Evolutionary conservation across 2,329 filamentous ascomycete species (phyloP).

Genomic region (Cordyceps tenuipes): DNA sequence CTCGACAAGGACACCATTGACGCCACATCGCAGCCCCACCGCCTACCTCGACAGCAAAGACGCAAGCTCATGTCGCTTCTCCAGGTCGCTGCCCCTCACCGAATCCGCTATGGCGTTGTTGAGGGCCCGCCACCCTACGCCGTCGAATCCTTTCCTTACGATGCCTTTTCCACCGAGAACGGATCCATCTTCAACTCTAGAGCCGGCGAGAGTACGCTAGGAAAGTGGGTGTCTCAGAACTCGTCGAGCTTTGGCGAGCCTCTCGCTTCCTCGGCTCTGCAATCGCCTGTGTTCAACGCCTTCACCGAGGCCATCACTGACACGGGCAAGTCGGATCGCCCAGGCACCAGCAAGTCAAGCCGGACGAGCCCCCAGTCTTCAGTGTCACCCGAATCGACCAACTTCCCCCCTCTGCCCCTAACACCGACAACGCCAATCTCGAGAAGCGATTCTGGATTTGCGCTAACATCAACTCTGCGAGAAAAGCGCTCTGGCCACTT

Average conservation of each 20-base stretch:
- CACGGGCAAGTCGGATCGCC: slow-evolving; percentile 60
- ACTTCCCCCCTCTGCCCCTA: slow-evolving; percentile 66
- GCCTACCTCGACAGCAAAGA: slow-evolving; percentile 79
- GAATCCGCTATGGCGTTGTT: slow-evolving; percentile 75
- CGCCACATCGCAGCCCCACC: slow-evolving; percentile 66
- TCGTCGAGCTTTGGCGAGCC: slow-evolving; percentile 77
- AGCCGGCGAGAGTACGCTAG: slow-evolving; percentile 62
- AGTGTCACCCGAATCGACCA: slow-evolving; percentile 67
- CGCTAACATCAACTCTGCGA: slow-evolving; percentile 72
- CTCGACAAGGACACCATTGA: slow-evolving; percentile 87
- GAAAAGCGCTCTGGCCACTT: slow-evolving; percentile 96
- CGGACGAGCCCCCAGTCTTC: slow-evolving; percentile 55
- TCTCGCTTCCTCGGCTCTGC: slow-evolving; percentile 35
- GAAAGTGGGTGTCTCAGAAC: slow-evolving; percentile 81
- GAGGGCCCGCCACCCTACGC: slow-evolving; percentile 89
- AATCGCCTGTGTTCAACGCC: slow-evolving; percentile 77
- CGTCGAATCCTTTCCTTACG: slow-evolving; percentile 83
- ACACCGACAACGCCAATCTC: slow-evolving; percentile 76
- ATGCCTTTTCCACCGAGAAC: slow-evolving; percentile 84
- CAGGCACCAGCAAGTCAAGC: slow-evolving; percentile 62
- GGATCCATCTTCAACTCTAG: slow-evolving; percentile 67
- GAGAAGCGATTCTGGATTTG: slow-evolving; percentile 84
- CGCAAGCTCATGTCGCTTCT: slow-evolving; percentile 82
- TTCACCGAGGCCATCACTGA: slow-evolving; percentile 72
- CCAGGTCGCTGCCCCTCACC: slow-evolving; percentile 83